Base-by-base conservation (phyloP, 495 filamentous ascomycete genomes). In the Penicillium bovifimosum region DNA sequence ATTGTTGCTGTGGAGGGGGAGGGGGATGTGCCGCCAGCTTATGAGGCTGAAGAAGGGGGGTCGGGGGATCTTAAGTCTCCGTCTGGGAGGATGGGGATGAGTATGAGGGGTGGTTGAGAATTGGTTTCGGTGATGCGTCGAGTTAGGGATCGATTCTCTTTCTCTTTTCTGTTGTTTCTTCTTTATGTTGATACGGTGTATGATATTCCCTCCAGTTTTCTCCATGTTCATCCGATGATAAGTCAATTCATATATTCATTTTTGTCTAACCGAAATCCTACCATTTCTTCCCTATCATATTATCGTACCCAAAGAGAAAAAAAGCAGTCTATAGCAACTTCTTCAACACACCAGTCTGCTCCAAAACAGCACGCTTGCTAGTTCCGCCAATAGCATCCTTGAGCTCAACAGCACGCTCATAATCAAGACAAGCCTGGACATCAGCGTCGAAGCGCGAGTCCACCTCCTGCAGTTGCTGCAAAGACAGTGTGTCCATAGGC, bases 351-450 rank as follows among this genome's bases (percentile, higher is more conserved):
- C 80, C 72, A 63, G 95, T 85, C 81, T 96, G 91, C 68, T 89
- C 84, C 62, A 82, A 57, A 9, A 96, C 88, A 14, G 82, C 78
- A 20, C 76, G 75, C 70, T 80, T 83, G 64, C 86, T 91, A 17
- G 88, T 93, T 11, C 92, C 92, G 9, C 92, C 92, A 54, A 82
- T 84, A 4, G 90, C 86, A 51, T 81, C 78, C 62, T 87, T 80
- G 74, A 87, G 78, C 77, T 97, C 92, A 3, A 96, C 91, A 50
- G 85, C 88, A 53, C 78, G 79, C 77, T 96, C 86, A 60, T 95
- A 96, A 67, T 96, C 83, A 67, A 96, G 87, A 34, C 80, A 81
- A 54, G 80, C 70, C 43, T 77, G 66, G 31, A 96, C 81, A 62
- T 96, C 91, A 48, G 82, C 73, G 31, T 81, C 86, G 54, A 96